Percentiles rank a stretch among this genome's conserved stretches.
These are phyloP conservation scores for Scalesia atractyloides DNA, from an alignment of 129 eudicot species.

Conservation along the genomic window DNA sequence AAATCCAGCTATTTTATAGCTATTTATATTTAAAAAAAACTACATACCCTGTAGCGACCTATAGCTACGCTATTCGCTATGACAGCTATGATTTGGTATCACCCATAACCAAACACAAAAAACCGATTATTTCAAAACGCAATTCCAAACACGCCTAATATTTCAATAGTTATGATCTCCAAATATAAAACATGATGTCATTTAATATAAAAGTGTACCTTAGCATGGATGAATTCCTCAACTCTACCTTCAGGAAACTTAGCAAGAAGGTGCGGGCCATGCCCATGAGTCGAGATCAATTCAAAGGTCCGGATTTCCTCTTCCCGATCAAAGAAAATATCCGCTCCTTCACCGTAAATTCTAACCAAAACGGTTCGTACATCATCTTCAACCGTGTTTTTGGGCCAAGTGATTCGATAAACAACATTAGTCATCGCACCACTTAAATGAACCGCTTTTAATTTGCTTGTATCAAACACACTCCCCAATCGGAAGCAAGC, in stretches of 20 bases:
- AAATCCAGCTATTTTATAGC: no score
- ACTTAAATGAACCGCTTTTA: slow-evolving; percentile 61
- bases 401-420: slow-evolving; percentile 70
- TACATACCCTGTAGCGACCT: no score
- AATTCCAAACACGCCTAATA: not conserved
- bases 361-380: slow-evolving; percentile 63
- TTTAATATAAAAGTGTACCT: slow-evolving; percentile 42
- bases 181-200: no score
- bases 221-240: slow-evolving; percentile 94
- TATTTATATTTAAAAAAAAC: no score
- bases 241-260: slow-evolving; percentile 67
- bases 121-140: not conserved
- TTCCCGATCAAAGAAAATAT: slow-evolving; percentile 72
- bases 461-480: slow-evolving; percentile 37
- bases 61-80: no score
- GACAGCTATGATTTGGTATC: no score
- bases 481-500: slow-evolving; percentile 78
- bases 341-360: slow-evolving; percentile 84
- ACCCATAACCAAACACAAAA: not conserved
- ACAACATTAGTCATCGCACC: slow-evolving; percentile 95
- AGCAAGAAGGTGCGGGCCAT: slow-evolving; percentile 79
- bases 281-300: slow-evolving; percentile 54
- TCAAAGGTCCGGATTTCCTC: slow-evolving; percentile 80
- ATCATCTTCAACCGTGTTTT: slow-evolving; percentile 17
- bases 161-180: no score